These are phyloP conservation scores for Aeschynomene evenia DNA, from an alignment of 306 rosid genomes.

Conservation along the genomic window DNA sequence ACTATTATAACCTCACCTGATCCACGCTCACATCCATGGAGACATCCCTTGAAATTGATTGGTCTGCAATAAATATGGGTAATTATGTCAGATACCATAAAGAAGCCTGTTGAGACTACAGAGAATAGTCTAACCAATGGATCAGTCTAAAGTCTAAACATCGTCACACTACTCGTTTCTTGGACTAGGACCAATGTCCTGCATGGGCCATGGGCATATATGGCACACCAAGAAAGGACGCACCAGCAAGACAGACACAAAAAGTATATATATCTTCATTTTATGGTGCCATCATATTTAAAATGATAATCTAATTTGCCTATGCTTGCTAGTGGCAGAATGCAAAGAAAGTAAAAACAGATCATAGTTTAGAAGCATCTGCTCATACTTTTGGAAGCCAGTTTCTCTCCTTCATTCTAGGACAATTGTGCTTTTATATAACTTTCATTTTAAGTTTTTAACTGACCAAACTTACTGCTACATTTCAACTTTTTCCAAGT, in stretches of 20 bases:
- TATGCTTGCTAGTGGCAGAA: background rate
- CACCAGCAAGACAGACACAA: conserved; percentile 1
- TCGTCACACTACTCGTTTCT: background rate
- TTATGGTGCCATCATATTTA: background rate
- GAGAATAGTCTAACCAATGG: background rate
- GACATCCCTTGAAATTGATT: conserved; percentile 58
- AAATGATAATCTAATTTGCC: conserved; percentile 7
- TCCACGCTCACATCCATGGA: conserved; percentile 66
- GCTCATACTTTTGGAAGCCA: background rate
- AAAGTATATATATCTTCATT: background rate
- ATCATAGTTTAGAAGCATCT: background rate
- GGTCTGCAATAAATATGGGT: conserved; percentile 50
- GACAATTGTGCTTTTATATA: background rate
- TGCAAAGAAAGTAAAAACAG: background rate
- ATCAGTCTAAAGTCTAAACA: background rate
- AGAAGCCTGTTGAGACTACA: conserved; percentile 14
- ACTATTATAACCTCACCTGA: conserved; percentile 57
- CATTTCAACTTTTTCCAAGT: background rate
- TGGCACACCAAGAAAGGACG: background rate
- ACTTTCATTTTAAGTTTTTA: background rate
- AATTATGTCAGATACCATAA: conserved; percentile 29
- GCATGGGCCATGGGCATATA: background rate
- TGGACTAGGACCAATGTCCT: background rate
- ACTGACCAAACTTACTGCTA: background rate
- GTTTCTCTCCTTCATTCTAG: background rate